Conservation (phyloP, 306 rosid species). For the Quercus glauca region DNA sequence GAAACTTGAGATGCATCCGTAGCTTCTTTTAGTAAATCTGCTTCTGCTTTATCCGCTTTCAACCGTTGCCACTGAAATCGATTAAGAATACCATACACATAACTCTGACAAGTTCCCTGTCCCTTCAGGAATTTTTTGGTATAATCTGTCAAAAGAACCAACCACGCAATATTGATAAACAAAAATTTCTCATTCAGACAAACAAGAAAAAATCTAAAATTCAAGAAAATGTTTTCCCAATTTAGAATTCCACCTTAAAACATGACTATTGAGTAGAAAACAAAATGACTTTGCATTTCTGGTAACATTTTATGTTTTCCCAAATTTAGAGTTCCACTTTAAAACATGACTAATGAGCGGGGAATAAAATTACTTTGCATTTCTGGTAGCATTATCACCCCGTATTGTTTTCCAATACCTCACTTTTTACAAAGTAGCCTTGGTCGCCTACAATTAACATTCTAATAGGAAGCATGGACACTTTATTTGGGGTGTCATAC, state of each 20-base stretch:
- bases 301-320: too few species aligned
- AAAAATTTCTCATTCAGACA: constrained; percentile 4
- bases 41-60: constrained; percentile 45
- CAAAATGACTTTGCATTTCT: too few species aligned
- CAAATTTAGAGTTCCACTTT: not conserved
- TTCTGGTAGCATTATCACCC: not conserved
- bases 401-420: too few species aligned
- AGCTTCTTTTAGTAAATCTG: constrained; percentile 30
- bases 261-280: too few species aligned
- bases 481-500: too few species aligned
- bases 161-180: not conserved
- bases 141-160: constrained; percentile 34
- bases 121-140: constrained; percentile 30
- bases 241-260: too few species aligned
- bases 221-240: not conserved
- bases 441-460: not conserved
- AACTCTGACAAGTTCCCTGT: constrained; percentile 39
- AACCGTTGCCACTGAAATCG: constrained; percentile 49
- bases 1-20: constrained; percentile 31
- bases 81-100: constrained; percentile 36
- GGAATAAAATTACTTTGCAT: not conserved
- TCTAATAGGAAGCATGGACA: too few species aligned
- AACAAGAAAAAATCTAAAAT: not conserved
- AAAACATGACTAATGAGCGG: not conserved
- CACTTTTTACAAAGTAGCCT: too few species aligned